Evolutionary conservation across 2,329 filamentous ascomycete species (phyloP).

Genomic region (Alternaria gaisen): DNA sequence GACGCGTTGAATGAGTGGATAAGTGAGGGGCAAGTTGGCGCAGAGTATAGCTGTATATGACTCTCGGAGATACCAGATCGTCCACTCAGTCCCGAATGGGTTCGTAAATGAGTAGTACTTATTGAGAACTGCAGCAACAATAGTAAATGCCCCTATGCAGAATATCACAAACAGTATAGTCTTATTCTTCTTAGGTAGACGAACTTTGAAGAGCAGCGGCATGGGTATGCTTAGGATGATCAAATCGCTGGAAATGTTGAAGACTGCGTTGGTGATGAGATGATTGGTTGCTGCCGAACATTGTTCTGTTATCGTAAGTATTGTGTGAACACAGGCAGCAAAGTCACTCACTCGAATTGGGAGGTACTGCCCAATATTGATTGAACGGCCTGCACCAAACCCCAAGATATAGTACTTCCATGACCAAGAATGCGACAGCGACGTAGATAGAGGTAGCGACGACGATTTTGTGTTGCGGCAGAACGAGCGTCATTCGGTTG

Average conservation of each 20-base stretch:
- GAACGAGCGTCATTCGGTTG: constrained; percentile 55
- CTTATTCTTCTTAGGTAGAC: constrained; percentile 60
- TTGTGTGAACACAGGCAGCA: not conserved
- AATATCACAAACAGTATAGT: constrained; percentile 64
- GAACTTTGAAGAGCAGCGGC: constrained; percentile 56
- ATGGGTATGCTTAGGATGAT: constrained; percentile 58
- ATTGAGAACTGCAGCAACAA: constrained; percentile 67
- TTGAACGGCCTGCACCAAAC: constrained; percentile 64
- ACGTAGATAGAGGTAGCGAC: constrained; percentile 58
- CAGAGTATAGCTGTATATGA: constrained; percentile 67
- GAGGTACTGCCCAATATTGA: constrained; percentile 63
- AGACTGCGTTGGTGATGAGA: constrained; percentile 51
- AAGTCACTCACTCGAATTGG: constrained; percentile 35
- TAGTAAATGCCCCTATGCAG: constrained; percentile 60
- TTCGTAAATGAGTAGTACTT: constrained; percentile 69
- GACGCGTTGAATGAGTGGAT: constrained; percentile 63
- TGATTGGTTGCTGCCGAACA: constrained; percentile 55
- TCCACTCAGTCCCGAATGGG: constrained; percentile 65
- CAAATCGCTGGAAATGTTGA: constrained; percentile 58
- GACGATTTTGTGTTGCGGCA: constrained; percentile 48
- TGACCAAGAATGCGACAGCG: constrained; percentile 55
- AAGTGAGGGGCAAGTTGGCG: constrained; percentile 68
- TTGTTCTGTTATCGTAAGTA: constrained; percentile 42
- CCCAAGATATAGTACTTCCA: constrained; percentile 61
- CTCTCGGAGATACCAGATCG: constrained; percentile 68